Evolutionary conservation across 768 basidiomycete species (phyloP), one percentile per base, ranked within the genome.

Genomic region (Chalciporus sphaerocephalus): DNA sequence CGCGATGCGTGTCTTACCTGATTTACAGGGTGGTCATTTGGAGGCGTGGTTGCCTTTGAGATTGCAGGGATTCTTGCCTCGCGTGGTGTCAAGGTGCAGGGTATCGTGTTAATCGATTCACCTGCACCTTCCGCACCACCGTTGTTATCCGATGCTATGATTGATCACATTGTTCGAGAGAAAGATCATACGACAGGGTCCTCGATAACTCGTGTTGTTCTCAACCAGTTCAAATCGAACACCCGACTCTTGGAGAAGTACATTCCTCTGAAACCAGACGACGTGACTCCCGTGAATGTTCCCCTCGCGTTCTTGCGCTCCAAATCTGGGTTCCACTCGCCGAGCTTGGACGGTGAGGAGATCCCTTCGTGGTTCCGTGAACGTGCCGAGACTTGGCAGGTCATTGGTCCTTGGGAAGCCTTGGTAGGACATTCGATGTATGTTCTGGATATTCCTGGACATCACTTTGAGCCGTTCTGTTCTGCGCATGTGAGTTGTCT

Each of bases 41-140:
- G 86, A 11, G 86, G 85, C 2, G 79, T 86, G 4, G 76, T 79
- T 0, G 83, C 86, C 0, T 87, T 79, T 53, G 86, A 87, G 54
- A 65, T 78, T 2, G 77, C 80, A 15, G 72, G 71, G 1, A 74
- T 76, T 21, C 72, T 87, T 15, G 5, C 11, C 11, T 13, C 40
- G 1, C 66, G 56, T 5, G 78, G 74, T 3, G 52, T 74, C 8
- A 40, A 51, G 1, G 78, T 84, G 17, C 65, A 67, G 40, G 87
- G 84, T 0, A 66, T 88, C 35, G 51, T 87, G 8, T 67, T 87
- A 48, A 80, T 89, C 52, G 87, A 88, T 57, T 72, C 83, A 0
- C 84, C 87, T 0, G 67, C 71, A 46, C 85, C 87, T 0, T 57
- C 70, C 8, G 64, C 70, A n/a, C 72, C 74, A 6, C 68, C 73